Percentiles rank a stretch among this genome's conserved stretches.
These are phyloP conservation scores for Epichloe sp. DNA, from an alignment of 2,329 filamentous ascomycete species.

Conservation along the genomic window DNA sequence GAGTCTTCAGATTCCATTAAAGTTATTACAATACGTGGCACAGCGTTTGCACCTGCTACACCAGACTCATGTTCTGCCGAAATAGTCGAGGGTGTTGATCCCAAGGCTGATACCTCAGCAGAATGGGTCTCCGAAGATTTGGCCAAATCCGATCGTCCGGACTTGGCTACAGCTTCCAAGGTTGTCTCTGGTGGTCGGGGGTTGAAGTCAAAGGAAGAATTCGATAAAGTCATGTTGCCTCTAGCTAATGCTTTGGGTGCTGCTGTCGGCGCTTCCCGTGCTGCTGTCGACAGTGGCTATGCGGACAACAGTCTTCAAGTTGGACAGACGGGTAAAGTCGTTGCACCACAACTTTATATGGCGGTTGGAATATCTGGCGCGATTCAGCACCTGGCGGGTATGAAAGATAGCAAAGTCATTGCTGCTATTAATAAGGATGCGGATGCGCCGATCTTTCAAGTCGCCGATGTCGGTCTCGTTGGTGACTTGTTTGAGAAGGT, in stretches of 20 bases:
- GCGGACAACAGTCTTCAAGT: conserved; percentile 98
- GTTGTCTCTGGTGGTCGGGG: conserved; percentile 92
- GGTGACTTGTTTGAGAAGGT: conserved; percentile 94
- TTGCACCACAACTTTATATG: conserved; percentile 89
- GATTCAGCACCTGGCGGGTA: conserved; percentile 95
- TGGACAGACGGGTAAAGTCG: conserved; percentile 96
- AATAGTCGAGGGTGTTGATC: conserved; percentile 71
- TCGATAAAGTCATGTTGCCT: conserved; percentile 83
- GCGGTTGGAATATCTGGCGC: conserved; percentile 93
- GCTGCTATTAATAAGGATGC: conserved; percentile 96
- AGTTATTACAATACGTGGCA: conserved; percentile 83
- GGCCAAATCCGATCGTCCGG: conserved; percentile 83
- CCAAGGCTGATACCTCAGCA: conserved; percentile 57
- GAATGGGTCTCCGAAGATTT: conserved; percentile 94
- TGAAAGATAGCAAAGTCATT: conserved; percentile 99
- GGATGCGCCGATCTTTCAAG: conserved; percentile 96
- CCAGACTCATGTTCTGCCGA: conserved; percentile 59
- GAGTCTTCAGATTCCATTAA: conserved; percentile 80
- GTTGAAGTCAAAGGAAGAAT: conserved; percentile 97
- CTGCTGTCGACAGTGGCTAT: conserved; percentile 92
- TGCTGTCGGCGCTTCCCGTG: conserved; percentile 89
- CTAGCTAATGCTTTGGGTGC: conserved; percentile 86
- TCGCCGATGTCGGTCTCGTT: conserved; percentile 90
- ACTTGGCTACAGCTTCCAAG: conserved; percentile 75
- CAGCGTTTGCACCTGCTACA: conserved; percentile 70